Evolutionary conservation across 139 green algal species (phyloP).

Genomic region (Ostreobium quekettii): DNA sequence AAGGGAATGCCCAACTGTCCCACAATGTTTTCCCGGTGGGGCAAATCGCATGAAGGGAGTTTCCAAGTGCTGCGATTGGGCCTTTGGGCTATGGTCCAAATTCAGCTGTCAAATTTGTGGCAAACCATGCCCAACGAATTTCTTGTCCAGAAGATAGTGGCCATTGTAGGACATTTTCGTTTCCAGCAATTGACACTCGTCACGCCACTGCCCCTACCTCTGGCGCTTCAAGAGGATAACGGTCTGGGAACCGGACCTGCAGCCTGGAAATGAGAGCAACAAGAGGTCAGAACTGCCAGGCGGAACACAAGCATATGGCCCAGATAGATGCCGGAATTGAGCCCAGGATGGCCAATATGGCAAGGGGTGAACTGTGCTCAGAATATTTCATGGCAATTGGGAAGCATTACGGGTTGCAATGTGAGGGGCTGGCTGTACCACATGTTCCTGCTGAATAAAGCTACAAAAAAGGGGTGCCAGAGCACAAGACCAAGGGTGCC

Average conservation of each 20-base stretch:
- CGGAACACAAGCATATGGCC: neutral
- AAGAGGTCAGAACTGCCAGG: neutral
- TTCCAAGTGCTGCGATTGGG: too few relatives aligned
- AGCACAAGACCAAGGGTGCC: too few relatives aligned
- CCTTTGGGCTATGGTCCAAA: too few relatives aligned
- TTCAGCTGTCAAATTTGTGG: neutral
- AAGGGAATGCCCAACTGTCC: too few relatives aligned
- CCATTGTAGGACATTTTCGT: neutral
- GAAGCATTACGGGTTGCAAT: too few relatives aligned
- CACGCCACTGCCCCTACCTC: constrained; percentile 36
- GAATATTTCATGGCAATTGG: too few relatives aligned
- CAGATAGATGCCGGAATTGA: too few relatives aligned
- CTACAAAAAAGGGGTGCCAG: too few relatives aligned
- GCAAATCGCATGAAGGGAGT: neutral
- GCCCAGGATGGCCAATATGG: too few relatives aligned
- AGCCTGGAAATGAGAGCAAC: neutral
- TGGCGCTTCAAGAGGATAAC: constrained; percentile 78
- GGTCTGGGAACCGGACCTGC: constrained; percentile 24
- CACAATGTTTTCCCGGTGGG: neutral
- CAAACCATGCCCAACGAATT: neutral
- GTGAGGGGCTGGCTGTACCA: too few relatives aligned
- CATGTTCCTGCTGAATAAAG: too few relatives aligned
- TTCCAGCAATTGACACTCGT: neutral
- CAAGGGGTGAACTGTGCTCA: too few relatives aligned
- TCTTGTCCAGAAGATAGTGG: neutral